These are phyloP conservation scores for Colletotrichum sp. DNA, from an alignment of 2,329 filamentous ascomycete species.

Conservation along the genomic window DNA sequence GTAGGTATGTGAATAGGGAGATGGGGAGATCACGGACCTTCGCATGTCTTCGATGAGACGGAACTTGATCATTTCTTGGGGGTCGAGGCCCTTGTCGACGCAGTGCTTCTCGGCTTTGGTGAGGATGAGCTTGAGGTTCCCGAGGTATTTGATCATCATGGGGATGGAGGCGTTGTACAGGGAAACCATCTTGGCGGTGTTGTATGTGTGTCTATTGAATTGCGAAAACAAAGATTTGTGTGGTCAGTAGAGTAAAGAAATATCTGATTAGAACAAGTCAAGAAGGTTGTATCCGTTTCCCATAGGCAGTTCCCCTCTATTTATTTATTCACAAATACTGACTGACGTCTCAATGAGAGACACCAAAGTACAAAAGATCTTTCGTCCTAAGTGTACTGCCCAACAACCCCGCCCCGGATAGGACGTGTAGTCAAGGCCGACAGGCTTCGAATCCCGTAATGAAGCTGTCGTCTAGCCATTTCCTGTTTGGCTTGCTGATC, in stretches of 20 bases:
- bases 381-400: not conserved
- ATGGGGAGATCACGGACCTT: constrained; percentile 4
- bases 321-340: not conserved
- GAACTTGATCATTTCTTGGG: constrained; percentile 23
- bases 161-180: constrained; percentile 22
- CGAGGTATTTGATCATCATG: constrained; percentile 31
- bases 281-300: not conserved
- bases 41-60: constrained; percentile 23
- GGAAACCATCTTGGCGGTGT: constrained; percentile 4
- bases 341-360: not conserved
- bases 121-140: constrained; percentile 25
- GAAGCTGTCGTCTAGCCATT: not conserved
- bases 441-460: not conserved
- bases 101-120: constrained; percentile 14
- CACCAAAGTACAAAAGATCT: not conserved
- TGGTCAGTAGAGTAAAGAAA: not conserved
- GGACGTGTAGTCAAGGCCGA: not conserved
- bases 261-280: not conserved
- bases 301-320: not conserved
- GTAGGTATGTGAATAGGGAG: not conserved
- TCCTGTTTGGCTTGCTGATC: not conserved
- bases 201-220: fast-evolving
- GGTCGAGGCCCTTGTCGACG: not conserved
- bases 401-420: not conserved
- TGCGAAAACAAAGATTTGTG: not conserved